A percentile compares a stretch with the other conserved stretches of the same genome.
Evolutionary conservation across 352 stramenopile genomes (phyloP).

Genomic region (Nothophytophthora sp.): DNA sequence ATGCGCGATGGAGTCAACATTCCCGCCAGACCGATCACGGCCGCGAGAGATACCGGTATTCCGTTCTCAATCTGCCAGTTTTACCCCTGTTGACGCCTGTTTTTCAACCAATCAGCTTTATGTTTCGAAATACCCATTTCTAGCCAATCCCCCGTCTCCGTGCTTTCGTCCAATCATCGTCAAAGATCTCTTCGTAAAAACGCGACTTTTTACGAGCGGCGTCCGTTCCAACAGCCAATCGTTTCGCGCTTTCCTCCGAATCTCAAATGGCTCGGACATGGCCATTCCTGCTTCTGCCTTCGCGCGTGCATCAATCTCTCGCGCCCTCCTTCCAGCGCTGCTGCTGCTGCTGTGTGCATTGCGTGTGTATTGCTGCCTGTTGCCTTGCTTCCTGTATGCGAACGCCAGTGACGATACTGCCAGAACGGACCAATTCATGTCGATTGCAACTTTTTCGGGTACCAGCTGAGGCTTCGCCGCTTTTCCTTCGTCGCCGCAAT

Average conservation of each 20-base stretch:
- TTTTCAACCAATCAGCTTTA: too few relatives aligned
- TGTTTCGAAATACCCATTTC: too few relatives aligned
- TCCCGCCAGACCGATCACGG: not conserved
- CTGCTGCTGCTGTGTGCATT: not conserved
- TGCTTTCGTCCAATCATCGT: not conserved
- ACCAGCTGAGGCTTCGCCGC: slow-evolving; percentile 85
- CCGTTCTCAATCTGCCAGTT: too few relatives aligned
- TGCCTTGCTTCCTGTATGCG: not conserved
- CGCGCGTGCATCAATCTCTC: not conserved
- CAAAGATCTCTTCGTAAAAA: not conserved
- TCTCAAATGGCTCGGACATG: not conserved
- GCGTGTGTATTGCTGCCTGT: slow-evolving; percentile 4
- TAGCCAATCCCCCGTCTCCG: too few relatives aligned
- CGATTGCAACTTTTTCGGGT: slow-evolving; percentile 91
- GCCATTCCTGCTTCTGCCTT: slow-evolving; percentile 26
- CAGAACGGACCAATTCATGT: slow-evolving; percentile 89
- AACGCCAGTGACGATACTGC: slow-evolving; percentile 78
- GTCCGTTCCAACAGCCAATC: not conserved
- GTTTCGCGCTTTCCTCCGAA: not conserved
- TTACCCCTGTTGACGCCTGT: too few relatives aligned
- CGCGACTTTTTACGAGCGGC: not conserved
- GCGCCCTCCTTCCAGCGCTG: not conserved
- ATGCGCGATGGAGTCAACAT: not conserved
- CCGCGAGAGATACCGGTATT: not conserved
- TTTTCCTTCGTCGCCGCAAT: too few relatives aligned